Evolutionary conservation across 371 early-diverging fungal species (phyloP).

Genomic region (Rhizopus microsporus): DNA sequence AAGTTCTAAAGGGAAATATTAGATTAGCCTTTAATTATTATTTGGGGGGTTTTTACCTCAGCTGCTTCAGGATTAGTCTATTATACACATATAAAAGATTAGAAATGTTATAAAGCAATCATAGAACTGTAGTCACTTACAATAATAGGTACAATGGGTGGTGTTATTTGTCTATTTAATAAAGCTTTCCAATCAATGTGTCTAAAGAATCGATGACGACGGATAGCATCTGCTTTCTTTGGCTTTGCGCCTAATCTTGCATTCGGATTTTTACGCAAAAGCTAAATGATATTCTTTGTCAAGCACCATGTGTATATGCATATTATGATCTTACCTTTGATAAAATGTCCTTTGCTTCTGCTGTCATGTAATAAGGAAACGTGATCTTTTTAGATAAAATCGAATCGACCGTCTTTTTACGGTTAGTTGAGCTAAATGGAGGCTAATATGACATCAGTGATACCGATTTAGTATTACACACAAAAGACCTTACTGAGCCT

Average conservation of each 20-base stretch:
- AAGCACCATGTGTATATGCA: neutral
- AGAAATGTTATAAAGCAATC: neutral
- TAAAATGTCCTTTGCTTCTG: slow-evolving; percentile 65
- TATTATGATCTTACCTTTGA: slow-evolving; percentile 31
- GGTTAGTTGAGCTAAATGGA: slow-evolving; percentile 78
- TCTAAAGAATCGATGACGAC: slow-evolving; percentile 86
- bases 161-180: slow-evolving; percentile 58
- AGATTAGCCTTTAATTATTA: neutral
- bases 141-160: slow-evolving; percentile 80
- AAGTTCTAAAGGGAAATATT: slow-evolving; percentile 30
- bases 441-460: slow-evolving; percentile 37
- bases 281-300: slow-evolving; percentile 22
- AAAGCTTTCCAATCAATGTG: slow-evolving; percentile 82
- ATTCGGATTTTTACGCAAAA: slow-evolving; percentile 76
- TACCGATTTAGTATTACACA: neutral
- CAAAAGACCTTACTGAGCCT: slow-evolving; percentile 52
- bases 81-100: neutral
- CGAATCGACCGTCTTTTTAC: slow-evolving; percentile 76
- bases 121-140: slow-evolving; percentile 35
- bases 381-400: slow-evolving; percentile 74
- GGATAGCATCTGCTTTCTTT: slow-evolving; percentile 79
- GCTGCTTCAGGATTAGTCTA: slow-evolving; percentile 50
- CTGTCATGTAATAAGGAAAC: slow-evolving; percentile 72
- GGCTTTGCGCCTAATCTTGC: slow-evolving; percentile 67
- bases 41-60: slow-evolving; percentile 27